Evolutionary conservation across 495 filamentous ascomycete species (phyloP).

Genomic region (Haplographium delicatum): DNA sequence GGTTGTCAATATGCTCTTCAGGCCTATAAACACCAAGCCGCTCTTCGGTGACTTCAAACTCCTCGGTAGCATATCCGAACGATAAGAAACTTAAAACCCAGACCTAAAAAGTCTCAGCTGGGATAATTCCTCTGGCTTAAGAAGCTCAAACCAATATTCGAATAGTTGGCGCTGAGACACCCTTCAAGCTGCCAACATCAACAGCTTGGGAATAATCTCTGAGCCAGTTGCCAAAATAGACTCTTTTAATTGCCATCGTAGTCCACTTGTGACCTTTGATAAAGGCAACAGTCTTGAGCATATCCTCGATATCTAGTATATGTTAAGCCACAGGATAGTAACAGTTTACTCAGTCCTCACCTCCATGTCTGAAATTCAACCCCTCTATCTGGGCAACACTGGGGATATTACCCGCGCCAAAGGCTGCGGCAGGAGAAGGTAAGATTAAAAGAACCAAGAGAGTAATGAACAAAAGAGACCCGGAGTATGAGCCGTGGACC

Average conservation of each 20-base stretch:
- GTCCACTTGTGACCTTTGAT: slow-evolving; percentile 94
- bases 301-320: slow-evolving; percentile 73
- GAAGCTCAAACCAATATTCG: slow-evolving; percentile 59
- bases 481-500: no score
- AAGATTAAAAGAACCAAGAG: slow-evolving; percentile 56
- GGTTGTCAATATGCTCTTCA: slow-evolving; percentile 87
- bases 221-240: slow-evolving; percentile 86
- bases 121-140: background rate
- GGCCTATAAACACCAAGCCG: slow-evolving; percentile 84
- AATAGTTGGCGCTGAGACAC: slow-evolving; percentile 84
- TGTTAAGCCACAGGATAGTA: background rate
- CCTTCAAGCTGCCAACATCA: slow-evolving; percentile 87
- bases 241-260: slow-evolving; percentile 77
- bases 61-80: slow-evolving; percentile 79
- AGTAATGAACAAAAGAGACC: slow-evolving; percentile 37
- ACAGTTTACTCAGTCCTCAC: slow-evolving; percentile 27
- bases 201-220: slow-evolving; percentile 81
- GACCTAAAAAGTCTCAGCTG: slow-evolving; percentile 22
- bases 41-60: slow-evolving; percentile 87
- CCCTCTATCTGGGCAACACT: slow-evolving; percentile 91
- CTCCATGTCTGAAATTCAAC: slow-evolving; percentile 92
- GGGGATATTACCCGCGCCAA: slow-evolving; percentile 95
- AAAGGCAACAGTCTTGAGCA: slow-evolving; percentile 83
- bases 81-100: slow-evolving; percentile 55
- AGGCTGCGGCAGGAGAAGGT: slow-evolving; percentile 61